These are phyloP conservation scores for Phytophthora citrophthora DNA, from an alignment of 352 stramenopile species.

Conservation along the genomic window DNA sequence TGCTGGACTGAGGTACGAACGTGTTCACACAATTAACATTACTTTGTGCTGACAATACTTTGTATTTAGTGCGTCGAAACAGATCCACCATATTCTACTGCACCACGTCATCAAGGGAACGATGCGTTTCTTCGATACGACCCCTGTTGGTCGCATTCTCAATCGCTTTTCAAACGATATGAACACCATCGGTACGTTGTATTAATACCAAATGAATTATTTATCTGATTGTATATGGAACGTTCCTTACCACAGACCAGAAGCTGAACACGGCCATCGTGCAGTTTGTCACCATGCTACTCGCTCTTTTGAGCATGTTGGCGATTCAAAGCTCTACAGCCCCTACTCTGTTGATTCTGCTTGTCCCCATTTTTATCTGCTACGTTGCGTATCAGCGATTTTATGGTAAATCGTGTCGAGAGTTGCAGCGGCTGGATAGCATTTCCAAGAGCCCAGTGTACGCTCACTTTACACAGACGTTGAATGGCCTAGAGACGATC, in stretches of 20 bases:
- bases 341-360: slow-evolving; percentile 54
- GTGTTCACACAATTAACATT: not conserved
- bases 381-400: slow-evolving; percentile 76
- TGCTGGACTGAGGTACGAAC: slow-evolving; percentile 55
- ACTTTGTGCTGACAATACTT: slow-evolving; percentile 10
- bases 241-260: slow-evolving; percentile 43
- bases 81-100: slow-evolving; percentile 71
- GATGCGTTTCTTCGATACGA: slow-evolving; percentile 90
- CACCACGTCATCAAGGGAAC: slow-evolving; percentile 70
- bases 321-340: slow-evolving; percentile 53
- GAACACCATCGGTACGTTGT: slow-evolving; percentile 58
- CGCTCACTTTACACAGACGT: slow-evolving; percentile 91
- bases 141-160: slow-evolving; percentile 77
- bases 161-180: slow-evolving; percentile 83
- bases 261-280: slow-evolving; percentile 59
- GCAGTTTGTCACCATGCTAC: slow-evolving; percentile 51
- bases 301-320: slow-evolving; percentile 63
- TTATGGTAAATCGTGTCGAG: slow-evolving; percentile 73
- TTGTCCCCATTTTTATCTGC: slow-evolving; percentile 66
- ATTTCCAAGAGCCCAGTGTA: slow-evolving; percentile 90
- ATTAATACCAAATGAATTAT: not conserved
- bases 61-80: slow-evolving; percentile 56
- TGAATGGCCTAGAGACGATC: slow-evolving; percentile 75
- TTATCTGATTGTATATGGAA: slow-evolving; percentile 4
- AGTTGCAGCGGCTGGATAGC: slow-evolving; percentile 69